phyloP scores from a whole-genome alignment of 371 early-diverging fungal species.

The Mucor lusitanicus region DNA sequence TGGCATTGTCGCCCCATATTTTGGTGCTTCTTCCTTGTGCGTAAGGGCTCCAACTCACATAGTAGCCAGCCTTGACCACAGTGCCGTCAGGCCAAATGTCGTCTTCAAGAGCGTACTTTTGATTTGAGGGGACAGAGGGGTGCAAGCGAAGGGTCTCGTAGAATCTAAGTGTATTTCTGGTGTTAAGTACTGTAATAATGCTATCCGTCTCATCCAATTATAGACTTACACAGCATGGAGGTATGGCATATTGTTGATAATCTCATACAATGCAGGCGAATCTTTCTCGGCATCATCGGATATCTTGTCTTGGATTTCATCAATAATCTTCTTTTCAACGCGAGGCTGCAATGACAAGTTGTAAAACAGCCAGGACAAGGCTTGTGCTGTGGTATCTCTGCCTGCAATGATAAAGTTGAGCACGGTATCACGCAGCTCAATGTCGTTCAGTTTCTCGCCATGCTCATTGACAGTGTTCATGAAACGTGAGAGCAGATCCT shows the following conservation, averaged over 20 bases:
- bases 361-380: constrained; percentile 69
- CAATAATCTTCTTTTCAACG: constrained; percentile 40
- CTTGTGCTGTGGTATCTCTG: constrained; percentile 75
- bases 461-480: constrained; percentile 38
- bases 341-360: constrained; percentile 47
- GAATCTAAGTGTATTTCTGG: no score
- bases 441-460: constrained; percentile 35
- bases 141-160: constrained; percentile 59
- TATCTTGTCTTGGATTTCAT: constrained; percentile 44
- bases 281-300: constrained; percentile 34
- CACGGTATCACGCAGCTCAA: constrained; percentile 52
- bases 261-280: constrained; percentile 47
- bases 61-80: constrained; percentile 50
- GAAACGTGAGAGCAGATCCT: constrained; percentile 44
- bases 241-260: constrained; percentile 32
- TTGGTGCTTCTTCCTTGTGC: constrained; percentile 55
- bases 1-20: constrained; percentile 68
- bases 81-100: constrained; percentile 68
- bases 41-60: constrained; percentile 52
- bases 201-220: no score
- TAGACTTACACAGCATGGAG: constrained; percentile 45
- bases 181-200: no score
- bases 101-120: constrained; percentile 61
- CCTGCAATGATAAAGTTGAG: constrained; percentile 62
- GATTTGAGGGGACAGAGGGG: constrained; percentile 62